These are phyloP conservation scores for Puccinellia tenuiflora DNA, from an alignment of 176 grass and related monocot species.

Conservation along the genomic window DNA sequence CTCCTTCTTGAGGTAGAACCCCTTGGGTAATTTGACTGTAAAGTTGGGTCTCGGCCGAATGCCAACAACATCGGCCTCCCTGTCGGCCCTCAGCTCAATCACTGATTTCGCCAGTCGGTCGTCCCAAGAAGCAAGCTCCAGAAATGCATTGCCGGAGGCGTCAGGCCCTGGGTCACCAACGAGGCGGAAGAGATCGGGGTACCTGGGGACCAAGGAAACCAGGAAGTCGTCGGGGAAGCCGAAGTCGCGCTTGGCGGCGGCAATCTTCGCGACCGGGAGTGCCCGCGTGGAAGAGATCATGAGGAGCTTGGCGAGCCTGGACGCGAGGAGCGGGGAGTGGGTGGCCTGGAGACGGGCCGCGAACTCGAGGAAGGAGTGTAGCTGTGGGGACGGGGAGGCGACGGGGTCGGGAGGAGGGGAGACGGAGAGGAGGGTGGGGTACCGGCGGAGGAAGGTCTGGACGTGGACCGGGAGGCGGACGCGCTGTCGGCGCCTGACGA, in stretches of 20 bases:
- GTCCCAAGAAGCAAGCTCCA: constrained; percentile 70
- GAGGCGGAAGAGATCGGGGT: constrained; percentile 54
- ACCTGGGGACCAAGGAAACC: constrained; percentile 48
- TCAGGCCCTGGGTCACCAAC: constrained; percentile 39
- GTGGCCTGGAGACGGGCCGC: constrained; percentile 27
- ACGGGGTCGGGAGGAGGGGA: constrained; percentile 40
- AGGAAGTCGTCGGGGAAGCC: constrained; percentile 82
- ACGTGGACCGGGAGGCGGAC: constrained; percentile 49
- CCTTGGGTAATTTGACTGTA: constrained; percentile 48
- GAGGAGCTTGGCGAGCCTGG: constrained; percentile 77
- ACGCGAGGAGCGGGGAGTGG: constrained; percentile 38
- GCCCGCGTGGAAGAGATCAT: constrained; percentile 72
- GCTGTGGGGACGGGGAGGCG: constrained; percentile 50
- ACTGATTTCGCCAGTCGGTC: constrained; percentile 48
- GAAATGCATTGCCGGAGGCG: constrained; percentile 38
- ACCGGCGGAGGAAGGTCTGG: constrained; percentile 55
- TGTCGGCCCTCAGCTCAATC: constrained; percentile 63
- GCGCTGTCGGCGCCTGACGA: constrained; percentile 62
- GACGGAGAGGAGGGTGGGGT: constrained; percentile 72
- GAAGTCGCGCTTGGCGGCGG: constrained; percentile 65
- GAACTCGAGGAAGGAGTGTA: constrained; percentile 45
- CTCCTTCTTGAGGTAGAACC: constrained; percentile 82
- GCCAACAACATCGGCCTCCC: constrained; percentile 50
- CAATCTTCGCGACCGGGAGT: constrained; percentile 57
- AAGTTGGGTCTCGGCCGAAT: constrained; percentile 74